These are phyloP conservation scores for Heimioporus sp. DNA, from an alignment of 768 basidiomycete genomes.

Conservation along the genomic window DNA sequence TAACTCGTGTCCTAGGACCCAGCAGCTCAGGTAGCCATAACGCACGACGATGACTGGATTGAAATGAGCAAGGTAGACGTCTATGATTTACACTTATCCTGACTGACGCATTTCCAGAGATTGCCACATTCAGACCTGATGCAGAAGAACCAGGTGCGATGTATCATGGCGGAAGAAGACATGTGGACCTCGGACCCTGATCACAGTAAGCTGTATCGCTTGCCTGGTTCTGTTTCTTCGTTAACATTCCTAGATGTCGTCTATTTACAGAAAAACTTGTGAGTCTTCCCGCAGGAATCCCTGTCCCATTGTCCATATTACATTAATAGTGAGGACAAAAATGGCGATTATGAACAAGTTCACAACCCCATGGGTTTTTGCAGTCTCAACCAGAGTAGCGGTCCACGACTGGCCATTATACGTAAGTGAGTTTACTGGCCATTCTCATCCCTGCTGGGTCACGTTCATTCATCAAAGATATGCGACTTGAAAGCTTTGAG, in stretches of 20 bases:
- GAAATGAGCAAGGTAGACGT: constrained; percentile 1
- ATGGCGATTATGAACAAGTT: no score
- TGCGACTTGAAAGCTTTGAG: no score
- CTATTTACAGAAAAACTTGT: not conserved
- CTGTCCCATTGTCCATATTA: not conserved
- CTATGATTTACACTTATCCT: not conserved
- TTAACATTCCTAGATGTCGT: not conserved
- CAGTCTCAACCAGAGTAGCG: no score
- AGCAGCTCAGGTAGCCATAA: not conserved
- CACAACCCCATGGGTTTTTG: no score
- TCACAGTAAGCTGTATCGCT: not conserved
- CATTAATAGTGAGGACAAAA: not conserved
- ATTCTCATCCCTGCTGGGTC: no score
- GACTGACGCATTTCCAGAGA: not conserved
- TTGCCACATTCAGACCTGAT: not conserved
- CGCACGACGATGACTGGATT: constrained; percentile 9
- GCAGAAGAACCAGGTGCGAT: not conserved
- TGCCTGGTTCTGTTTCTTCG: no score
- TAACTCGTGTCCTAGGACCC: not conserved
- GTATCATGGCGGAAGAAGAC: not conserved
- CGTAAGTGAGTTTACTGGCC: no score
- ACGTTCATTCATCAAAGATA: no score
- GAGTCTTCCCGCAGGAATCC: not conserved
- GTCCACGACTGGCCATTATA: no score
- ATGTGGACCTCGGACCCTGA: not conserved